phyloP scores from a whole-genome alignment of 768 basidiomycete genomes.

The Leccinellum rugosiceps region DNA sequence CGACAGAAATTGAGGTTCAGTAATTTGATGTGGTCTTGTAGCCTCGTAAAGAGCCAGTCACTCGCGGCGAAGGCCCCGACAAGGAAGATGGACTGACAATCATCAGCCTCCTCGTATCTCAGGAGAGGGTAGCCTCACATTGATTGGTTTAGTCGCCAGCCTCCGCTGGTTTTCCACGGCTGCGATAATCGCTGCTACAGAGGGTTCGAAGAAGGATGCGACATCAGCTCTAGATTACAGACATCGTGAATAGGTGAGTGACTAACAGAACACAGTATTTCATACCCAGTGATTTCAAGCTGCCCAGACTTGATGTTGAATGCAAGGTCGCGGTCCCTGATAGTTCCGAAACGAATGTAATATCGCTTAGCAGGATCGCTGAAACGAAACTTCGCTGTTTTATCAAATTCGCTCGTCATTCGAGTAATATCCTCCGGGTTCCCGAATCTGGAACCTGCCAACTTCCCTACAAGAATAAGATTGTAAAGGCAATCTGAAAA shows the following conservation, averaged over 20 bases:
- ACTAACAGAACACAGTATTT: too few relatives aligned
- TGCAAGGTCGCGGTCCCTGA: slow-evolving; percentile 37
- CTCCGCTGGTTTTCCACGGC: slow-evolving; percentile 23
- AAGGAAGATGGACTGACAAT: slow-evolving; percentile 33
- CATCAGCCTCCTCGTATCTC: slow-evolving; percentile 1
- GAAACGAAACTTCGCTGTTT: slow-evolving; percentile 45
- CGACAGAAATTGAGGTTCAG: slow-evolving; percentile 41
- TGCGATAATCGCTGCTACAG: slow-evolving; percentile 16
- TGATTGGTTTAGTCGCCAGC: slow-evolving; percentile 20
- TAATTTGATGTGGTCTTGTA: slow-evolving; percentile 32
- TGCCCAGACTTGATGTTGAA: slow-evolving; percentile 47
- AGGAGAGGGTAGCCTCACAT: slow-evolving; percentile 15
- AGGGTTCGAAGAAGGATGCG: slow-evolving; percentile 29
- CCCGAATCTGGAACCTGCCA: slow-evolving; percentile 39
- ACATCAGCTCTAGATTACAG: slow-evolving; percentile 23
- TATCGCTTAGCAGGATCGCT: slow-evolving; percentile 35
- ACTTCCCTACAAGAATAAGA: slow-evolving; percentile 29
- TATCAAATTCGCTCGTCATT: slow-evolving; percentile 44
- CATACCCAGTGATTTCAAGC: slow-evolving; percentile 40
- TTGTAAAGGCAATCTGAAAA: not conserved
- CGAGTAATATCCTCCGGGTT: slow-evolving; percentile 38
- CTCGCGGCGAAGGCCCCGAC: slow-evolving; percentile 46
- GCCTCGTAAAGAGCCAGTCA: slow-evolving; percentile 38
- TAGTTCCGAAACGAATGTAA: slow-evolving; percentile 47
- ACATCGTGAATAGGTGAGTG: not conserved